Conservation (phyloP, 495 filamentous ascomycete species). For the Xylaria grammica region DNA sequence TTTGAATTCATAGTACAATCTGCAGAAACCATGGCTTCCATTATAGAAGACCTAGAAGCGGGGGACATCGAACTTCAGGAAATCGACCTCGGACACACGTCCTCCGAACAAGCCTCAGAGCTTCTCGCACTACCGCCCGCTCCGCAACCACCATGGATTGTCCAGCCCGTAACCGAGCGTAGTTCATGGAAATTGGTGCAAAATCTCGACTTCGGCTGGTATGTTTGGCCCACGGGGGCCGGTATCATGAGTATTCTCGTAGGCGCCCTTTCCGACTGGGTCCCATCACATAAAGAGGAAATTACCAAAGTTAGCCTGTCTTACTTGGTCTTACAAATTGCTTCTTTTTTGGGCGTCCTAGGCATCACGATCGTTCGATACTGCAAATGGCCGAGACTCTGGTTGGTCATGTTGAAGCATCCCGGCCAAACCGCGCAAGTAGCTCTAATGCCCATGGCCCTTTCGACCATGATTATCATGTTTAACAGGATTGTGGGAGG, state of each 20-base stretch:
- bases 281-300: not conserved
- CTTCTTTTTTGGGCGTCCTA: too few species aligned
- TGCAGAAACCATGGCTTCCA: too few species aligned
- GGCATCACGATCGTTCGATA: not conserved
- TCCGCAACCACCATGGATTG: not conserved
- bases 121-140: not conserved
- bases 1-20: too few species aligned
- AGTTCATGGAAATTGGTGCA: not conserved
- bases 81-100: not conserved
- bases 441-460: not conserved
- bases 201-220: not conserved
- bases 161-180: not conserved
- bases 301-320: not conserved
- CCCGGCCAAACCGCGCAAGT: not conserved
- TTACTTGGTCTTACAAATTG: not conserved
- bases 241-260: not conserved
- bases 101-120: not conserved
- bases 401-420: not conserved
- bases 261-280: not conserved
- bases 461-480: not conserved
- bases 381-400: not conserved
- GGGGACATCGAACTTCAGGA: too few species aligned
- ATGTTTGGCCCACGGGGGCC: not conserved
- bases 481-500: not conserved
- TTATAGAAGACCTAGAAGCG: too few species aligned